These are phyloP conservation scores for Ophiobolus disseminans DNA, from an alignment of 2,329 filamentous ascomycete genomes.

Conservation along the genomic window DNA sequence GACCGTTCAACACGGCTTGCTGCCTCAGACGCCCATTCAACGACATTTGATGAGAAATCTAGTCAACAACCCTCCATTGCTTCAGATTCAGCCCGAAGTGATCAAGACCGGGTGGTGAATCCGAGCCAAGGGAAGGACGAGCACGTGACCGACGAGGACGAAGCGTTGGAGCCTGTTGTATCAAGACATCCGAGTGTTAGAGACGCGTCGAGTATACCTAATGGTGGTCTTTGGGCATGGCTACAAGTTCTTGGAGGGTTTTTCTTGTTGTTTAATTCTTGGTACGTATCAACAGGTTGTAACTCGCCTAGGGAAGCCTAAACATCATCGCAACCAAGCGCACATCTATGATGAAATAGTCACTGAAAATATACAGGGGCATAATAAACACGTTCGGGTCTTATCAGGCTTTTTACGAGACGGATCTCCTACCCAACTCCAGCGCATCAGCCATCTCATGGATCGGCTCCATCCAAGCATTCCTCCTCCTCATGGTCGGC, in stretches of 20 bases:
- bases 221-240: conserved; percentile 57
- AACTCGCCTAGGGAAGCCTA: too few species aligned
- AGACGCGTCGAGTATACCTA: conserved; percentile 53
- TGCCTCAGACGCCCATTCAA: conserved; percentile 3
- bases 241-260: conserved; percentile 57
- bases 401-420: conserved; percentile 59
- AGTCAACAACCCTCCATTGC: conserved; percentile 19
- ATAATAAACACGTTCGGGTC: conserved; percentile 58
- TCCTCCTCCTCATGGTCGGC: conserved; percentile 56
- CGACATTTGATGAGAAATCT: conserved; percentile 25
- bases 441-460: conserved; percentile 56
- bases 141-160: conserved; percentile 20
- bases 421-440: conserved; percentile 47
- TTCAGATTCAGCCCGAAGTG: conserved; percentile 18
- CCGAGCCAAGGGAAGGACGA: conserved; percentile 16
- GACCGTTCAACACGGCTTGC: conserved; percentile 8
- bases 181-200: conserved; percentile 46
- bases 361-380: conserved; percentile 33
- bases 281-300: conserved; percentile 39
- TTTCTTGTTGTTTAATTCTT: conserved; percentile 58
- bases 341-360: too few species aligned
- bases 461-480: conserved; percentile 59
- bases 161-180: conserved; percentile 27
- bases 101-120: conserved; percentile 8
- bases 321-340: too few species aligned